Evolutionary conservation across 495 filamentous ascomycete species (phyloP).

Genomic region (Copromyces sp.): DNA sequence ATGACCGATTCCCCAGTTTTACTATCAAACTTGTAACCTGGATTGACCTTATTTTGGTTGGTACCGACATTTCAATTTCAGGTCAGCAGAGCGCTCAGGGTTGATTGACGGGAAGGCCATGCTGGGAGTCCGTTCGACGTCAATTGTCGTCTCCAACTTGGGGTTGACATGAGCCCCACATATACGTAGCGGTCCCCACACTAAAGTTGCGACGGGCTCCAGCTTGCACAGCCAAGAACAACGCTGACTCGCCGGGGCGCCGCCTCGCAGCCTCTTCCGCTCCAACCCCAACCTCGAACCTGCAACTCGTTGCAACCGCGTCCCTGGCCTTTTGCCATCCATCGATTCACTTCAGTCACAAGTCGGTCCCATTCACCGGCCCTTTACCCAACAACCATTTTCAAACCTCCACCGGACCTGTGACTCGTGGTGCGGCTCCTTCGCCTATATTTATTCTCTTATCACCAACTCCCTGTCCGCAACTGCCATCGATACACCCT

Average conservation of each 20-base stretch:
- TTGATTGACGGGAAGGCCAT: not conserved
- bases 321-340: not conserved
- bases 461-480: not conserved
- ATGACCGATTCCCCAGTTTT: not conserved
- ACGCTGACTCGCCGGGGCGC: not conserved
- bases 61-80: not conserved
- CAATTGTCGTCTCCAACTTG: not conserved
- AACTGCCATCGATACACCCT: not conserved
- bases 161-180: not conserved
- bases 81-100: too few relatives aligned
- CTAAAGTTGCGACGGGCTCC: not conserved
- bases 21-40: not conserved
- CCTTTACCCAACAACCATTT: not conserved
- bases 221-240: not conserved
- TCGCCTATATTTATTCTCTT: not conserved
- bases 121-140: not conserved
- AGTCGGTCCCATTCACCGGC: not conserved
- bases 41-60: not conserved
- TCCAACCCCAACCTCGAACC: not conserved
- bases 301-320: not conserved
- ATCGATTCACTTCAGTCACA: not conserved
- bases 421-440: not conserved
- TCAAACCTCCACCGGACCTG: not conserved
- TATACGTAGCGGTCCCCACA: not conserved
- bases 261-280: not conserved